Conservation (phyloP, 805 yeast species). For the Schwanniomyces polymorphus region DNA sequence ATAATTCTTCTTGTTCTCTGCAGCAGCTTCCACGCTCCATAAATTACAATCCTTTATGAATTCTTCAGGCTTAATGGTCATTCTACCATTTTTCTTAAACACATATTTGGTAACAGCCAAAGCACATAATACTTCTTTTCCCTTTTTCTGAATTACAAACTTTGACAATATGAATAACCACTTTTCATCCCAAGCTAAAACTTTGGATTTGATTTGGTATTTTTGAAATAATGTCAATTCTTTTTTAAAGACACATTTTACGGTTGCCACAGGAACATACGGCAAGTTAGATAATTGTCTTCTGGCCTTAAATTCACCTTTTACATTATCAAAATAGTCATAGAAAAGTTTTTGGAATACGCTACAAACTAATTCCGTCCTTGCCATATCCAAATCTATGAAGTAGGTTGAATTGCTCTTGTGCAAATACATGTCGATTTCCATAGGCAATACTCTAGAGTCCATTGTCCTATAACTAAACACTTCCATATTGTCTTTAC, state of each 20-base stretch:
- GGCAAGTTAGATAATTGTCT: conserved; percentile 41
- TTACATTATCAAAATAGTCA: conserved; percentile 39
- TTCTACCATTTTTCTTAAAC: conserved; percentile 68
- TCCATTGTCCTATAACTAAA: conserved; percentile 44
- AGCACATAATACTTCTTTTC: conserved; percentile 42
- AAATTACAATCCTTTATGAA: conserved; percentile 58
- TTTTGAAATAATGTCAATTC: conserved; percentile 70
- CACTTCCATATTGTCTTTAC: conserved; percentile 23
- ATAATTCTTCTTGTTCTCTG: conserved; percentile 39
- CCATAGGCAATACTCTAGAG: conserved; percentile 71
- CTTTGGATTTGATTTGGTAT: conserved; percentile 55
- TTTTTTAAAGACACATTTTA: conserved; percentile 62
- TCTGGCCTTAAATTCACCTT: conserved; percentile 27
- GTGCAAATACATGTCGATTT: conserved; percentile 84
- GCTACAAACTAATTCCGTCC: conserved; percentile 60
- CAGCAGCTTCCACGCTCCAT: conserved; percentile 51
- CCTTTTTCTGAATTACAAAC: conserved; percentile 46
- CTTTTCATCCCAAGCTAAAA: conserved; percentile 83
- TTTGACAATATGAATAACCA: conserved; percentile 76
- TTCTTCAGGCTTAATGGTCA: conserved; percentile 68
- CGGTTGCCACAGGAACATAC: conserved; percentile 76
- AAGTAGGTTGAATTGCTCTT: conserved; percentile 87
- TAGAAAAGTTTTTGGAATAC: conserved; percentile 59
- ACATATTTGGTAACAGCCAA: conserved; percentile 77
- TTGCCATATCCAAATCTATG: conserved; percentile 74